A percentile compares a stretch with the other conserved stretches of the same genome.
Evolutionary conservation across 108 stramenopile species (phyloP).

Genomic region (Cyclotella atomus): DNA sequence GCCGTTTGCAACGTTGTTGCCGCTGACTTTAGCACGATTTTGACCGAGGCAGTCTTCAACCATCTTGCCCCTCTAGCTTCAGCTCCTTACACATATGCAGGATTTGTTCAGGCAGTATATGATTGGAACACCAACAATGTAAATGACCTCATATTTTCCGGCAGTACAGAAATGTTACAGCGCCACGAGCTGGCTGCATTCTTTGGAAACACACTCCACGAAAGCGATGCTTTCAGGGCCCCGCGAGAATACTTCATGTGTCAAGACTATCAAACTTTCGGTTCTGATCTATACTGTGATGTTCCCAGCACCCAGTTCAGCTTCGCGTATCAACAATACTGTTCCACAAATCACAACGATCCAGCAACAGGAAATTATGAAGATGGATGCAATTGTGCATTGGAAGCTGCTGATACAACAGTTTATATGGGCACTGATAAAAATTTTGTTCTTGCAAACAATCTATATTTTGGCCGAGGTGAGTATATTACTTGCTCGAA

Average conservation of each 20-base stretch:
- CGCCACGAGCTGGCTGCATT: slow-evolving; percentile 34
- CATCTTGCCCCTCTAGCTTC: slow-evolving; percentile 3
- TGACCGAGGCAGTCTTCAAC: slow-evolving; percentile 9
- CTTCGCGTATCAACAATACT: slow-evolving; percentile 1
- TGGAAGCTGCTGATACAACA: neutral
- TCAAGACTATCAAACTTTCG: neutral
- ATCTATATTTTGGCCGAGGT: slow-evolving; percentile 26
- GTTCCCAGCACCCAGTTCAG: neutral
- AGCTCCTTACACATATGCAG: slow-evolving; percentile 11
- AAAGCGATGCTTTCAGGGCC: slow-evolving; percentile 17
- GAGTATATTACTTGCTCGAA: neutral
- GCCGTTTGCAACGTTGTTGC: neutral
- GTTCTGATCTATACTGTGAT: slow-evolving; percentile 4
- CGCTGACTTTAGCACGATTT: neutral
- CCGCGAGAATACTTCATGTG: slow-evolving; percentile 19
- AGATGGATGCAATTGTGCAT: slow-evolving; percentile 20
- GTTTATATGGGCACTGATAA: neutral
- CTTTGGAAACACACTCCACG: slow-evolving; percentile 28
- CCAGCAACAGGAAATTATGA: neutral
- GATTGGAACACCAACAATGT: slow-evolving; percentile 9
- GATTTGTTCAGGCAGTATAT: slow-evolving; percentile 9
- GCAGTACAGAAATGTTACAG: slow-evolving; percentile 8
- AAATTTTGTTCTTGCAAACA: slow-evolving; percentile 12
- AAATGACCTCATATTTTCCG: slow-evolving; percentile 7
- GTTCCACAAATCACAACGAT: slow-evolving; percentile 4